A percentile compares a stretch with the other conserved stretches of the same genome.
Evolutionary conservation across 176 grass and related monocot species (phyloP).

Genomic region (Oryza meyeriana): DNA sequence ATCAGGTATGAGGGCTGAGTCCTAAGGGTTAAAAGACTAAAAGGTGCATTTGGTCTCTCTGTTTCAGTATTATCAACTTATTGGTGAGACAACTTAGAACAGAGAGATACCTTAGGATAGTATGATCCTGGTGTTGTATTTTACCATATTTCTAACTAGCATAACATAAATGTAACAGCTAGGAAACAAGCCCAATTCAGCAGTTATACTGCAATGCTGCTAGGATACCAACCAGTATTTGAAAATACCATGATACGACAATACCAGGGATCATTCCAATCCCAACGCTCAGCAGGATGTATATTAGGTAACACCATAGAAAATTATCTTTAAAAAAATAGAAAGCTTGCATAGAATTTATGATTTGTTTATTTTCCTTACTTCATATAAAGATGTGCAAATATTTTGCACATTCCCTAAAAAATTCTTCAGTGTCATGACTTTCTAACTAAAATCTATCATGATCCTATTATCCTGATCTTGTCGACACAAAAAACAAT

Average conservation of each 20-base stretch:
- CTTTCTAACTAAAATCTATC: not conserved
- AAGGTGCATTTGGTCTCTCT: not conserved
- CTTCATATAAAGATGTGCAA: not conserved
- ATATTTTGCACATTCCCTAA: not conserved
- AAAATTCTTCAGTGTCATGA: not conserved
- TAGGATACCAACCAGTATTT: not conserved
- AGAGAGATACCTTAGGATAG: not conserved
- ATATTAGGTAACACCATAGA: not conserved
- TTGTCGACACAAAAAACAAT: not conserved
- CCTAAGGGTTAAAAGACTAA: not conserved
- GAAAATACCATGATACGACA: slow-evolving; percentile 19
- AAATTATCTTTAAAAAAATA: not conserved
- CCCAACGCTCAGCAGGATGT: not conserved
- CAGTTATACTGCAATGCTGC: not conserved
- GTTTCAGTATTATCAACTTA: slow-evolving; percentile 5
- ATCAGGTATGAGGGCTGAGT: not conserved
- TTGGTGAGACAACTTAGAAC: not conserved
- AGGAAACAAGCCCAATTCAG: not conserved
- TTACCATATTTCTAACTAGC: not conserved
- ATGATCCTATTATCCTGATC: not conserved
- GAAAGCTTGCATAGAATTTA: not conserved
- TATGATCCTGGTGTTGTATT: not conserved
- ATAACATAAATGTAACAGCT: not conserved
- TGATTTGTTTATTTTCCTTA: not conserved
- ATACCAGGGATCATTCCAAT: not conserved